These are phyloP conservation scores for Cyclanthera cordifolia DNA, from an alignment of 306 rosid genomes.

Conservation along the genomic window DNA sequence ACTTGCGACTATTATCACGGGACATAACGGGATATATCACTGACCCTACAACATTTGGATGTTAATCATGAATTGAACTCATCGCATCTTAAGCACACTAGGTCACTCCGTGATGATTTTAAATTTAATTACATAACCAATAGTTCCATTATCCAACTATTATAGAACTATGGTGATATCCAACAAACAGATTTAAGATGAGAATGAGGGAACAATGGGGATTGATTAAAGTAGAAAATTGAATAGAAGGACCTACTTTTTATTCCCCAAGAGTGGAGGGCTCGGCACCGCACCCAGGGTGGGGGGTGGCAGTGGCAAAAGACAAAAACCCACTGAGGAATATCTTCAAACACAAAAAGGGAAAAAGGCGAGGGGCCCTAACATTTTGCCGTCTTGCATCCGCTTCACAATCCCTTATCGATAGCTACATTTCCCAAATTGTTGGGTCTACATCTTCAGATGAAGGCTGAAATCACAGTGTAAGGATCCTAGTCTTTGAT, in stretches of 20 bases:
- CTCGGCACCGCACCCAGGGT: neutral
- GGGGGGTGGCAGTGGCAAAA: neutral
- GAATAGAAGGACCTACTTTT: constrained; percentile 2
- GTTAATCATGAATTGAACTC: too few species aligned
- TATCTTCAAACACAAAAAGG: constrained; percentile 1
- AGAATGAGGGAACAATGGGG: neutral
- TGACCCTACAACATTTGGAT: too few species aligned
- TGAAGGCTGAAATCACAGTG: neutral
- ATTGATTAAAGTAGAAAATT: neutral
- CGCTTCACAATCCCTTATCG: constrained; percentile 3
- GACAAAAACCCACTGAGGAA: neutral
- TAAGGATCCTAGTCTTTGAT: neutral
- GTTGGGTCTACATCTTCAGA: neutral
- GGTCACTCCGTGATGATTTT: too few species aligned
- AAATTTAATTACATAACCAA: too few species aligned
- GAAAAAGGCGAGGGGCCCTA: neutral
- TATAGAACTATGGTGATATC: neutral
- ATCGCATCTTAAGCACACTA: too few species aligned
- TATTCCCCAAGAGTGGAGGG: neutral
- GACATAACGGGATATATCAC: too few species aligned
- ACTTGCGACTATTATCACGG: too few species aligned
- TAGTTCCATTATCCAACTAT: neutral
- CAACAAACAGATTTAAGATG: neutral
- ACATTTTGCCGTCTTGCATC: neutral
- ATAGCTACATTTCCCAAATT: neutral